phyloP scores from a whole-genome alignment of 352 stramenopile genomes.

The Phytophthora brassicae region DNA sequence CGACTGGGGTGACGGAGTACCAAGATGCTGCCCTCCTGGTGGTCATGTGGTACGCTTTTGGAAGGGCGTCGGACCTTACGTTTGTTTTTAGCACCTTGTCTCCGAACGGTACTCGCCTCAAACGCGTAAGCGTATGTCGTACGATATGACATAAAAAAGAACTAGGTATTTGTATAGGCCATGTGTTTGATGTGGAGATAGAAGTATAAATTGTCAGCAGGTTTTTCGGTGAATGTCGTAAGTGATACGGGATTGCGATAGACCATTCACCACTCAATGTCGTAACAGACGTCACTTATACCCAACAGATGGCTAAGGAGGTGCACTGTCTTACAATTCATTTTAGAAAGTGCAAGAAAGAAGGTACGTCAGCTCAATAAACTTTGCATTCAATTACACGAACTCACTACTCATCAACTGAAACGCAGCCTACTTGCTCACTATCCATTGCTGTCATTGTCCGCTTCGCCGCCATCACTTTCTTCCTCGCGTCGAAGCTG shows the following conservation, averaged over 20 bases:
- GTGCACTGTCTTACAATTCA: neutral
- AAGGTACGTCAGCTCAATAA: constrained; percentile 6
- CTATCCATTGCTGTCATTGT: neutral
- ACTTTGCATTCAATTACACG: neutral
- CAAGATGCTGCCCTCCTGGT: constrained; percentile 13
- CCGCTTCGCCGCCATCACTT: neutral
- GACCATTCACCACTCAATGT: neutral
- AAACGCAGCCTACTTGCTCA: neutral
- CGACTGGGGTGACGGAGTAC: constrained; percentile 2
- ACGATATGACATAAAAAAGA: no score
- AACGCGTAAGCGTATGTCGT: no score
- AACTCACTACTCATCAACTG: constrained; percentile 1
- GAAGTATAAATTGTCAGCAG: neutral
- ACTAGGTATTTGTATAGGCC: neutral
- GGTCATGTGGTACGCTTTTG: constrained; percentile 6
- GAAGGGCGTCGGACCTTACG: constrained; percentile 7
- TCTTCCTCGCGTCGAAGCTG: neutral
- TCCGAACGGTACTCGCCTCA: no score
- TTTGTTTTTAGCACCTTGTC: no score
- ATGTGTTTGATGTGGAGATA: neutral
- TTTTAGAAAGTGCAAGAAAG: neutral
- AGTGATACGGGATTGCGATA: neutral
- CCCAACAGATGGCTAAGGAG: neutral
- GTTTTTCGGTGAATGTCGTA: neutral
- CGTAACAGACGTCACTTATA: neutral